Base-by-base conservation (phyloP, 225 moss, liverwort and hornwort species). In the Polytrichum commune region DNA sequence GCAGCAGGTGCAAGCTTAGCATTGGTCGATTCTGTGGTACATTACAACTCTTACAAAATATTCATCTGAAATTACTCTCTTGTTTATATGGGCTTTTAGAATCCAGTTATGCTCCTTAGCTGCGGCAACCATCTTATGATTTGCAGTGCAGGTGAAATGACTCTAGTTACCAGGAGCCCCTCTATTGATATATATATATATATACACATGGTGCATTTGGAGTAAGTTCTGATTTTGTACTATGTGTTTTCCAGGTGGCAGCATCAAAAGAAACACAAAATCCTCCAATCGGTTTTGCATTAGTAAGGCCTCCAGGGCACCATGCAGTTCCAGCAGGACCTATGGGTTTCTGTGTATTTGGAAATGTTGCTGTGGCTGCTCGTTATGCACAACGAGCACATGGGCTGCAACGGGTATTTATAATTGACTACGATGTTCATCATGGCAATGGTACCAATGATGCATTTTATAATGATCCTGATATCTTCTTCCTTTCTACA, bases 281-380 rank as follows among this genome's bases (percentile, higher is more conserved):
- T 65, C 96, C 96, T 79, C 93, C 96, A n/a, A 80, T 96, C 64
- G 97, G 92, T 65, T 94, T 94, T 75, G 97, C 97, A 65, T 73
- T 97, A 57, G 85, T 97, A 32, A 82, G 97, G 54, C 97, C 97
- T 70, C 97, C 97, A 70, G 97, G 97, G 53, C 97, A 94, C 77
- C 97, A 97, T 81, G 97, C 97, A 69, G 77, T 94, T 60, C 83
- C 88, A 63, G 78, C 89, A 67, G 85, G 90, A 66, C 97, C 97
- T 13, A 94, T 97, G 97, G 97, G 97, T 4, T 97, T 94, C 81
- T 97, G 97, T 83, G 88, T 97, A 19, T 97, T 97, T 78, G 92
- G 94, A 27, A 97, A 97, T 72, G 89, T 97, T 54, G 97, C 97
- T 54, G 85, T 97, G 55, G 97, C 92, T 79, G 97, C 97, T 64